These are phyloP conservation scores for Sparassis latifolia DNA, from an alignment of 1,284 basidiomycete species.

Conservation along the genomic window DNA sequence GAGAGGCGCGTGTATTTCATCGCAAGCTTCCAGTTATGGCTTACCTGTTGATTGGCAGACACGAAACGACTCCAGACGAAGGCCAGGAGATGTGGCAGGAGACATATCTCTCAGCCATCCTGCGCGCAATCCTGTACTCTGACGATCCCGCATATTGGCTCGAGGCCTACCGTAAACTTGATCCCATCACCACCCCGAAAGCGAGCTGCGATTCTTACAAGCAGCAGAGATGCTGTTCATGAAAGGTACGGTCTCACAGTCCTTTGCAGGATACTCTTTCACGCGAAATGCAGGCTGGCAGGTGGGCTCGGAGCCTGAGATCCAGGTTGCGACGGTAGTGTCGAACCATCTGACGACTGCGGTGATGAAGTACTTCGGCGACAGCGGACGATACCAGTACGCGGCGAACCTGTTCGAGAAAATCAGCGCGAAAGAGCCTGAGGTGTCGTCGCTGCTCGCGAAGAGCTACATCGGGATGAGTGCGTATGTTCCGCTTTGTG, in stretches of 20 bases:
- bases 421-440: slow-evolving; percentile 78
- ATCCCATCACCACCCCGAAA: slow-evolving; percentile 91
- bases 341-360: slow-evolving; percentile 95
- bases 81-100: slow-evolving; percentile 95
- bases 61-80: slow-evolving; percentile 86
- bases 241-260: slow-evolving; percentile 53
- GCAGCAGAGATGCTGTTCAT: slow-evolving; percentile 88
- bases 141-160: slow-evolving; percentile 91
- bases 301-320: slow-evolving; percentile 96
- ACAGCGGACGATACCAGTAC: slow-evolving; percentile 81
- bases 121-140: slow-evolving; percentile 90
- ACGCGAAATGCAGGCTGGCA: slow-evolving; percentile 73
- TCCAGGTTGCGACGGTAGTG: slow-evolving; percentile 96
- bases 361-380: slow-evolving; percentile 96
- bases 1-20: slow-evolving; percentile 64
- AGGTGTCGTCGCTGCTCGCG: slow-evolving; percentile 85
- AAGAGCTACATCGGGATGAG: slow-evolving; percentile 96
- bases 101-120: slow-evolving; percentile 89
- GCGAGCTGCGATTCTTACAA: slow-evolving; percentile 86
- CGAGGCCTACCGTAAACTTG: slow-evolving; percentile 92
- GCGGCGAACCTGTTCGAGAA: slow-evolving; percentile 96
- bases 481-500: slow-evolving; percentile 35
- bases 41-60: slow-evolving; percentile 39
- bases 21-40: neutral
- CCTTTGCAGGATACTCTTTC: no score